Percentiles rank a stretch among this genome's conserved stretches.
Conservation (phyloP, 2,329 filamentous ascomycete species). For the Sporothrix schenckii region DNA sequence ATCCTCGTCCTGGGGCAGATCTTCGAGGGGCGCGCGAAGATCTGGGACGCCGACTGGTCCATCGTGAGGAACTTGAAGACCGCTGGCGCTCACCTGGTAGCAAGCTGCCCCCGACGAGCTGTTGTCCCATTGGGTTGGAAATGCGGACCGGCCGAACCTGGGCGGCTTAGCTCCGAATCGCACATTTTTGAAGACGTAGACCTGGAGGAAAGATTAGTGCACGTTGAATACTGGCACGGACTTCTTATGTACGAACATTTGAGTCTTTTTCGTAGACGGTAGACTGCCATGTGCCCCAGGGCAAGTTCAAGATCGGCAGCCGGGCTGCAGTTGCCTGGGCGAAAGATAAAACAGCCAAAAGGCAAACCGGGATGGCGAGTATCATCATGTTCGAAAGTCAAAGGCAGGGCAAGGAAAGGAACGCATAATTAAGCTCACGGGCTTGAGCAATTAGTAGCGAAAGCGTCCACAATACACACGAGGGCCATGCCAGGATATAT, state of each 20-base stretch:
- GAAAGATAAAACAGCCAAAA: neutral
- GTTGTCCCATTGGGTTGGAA: conserved; percentile 4
- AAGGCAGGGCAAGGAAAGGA: too few relatives aligned
- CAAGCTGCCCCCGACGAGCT: conserved; percentile 6
- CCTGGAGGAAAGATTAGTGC: neutral
- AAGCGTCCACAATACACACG: too few relatives aligned
- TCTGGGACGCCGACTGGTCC: neutral
- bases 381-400: conserved; percentile 3
- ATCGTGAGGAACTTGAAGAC: conserved; percentile 3
- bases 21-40: neutral
- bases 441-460: too few relatives aligned
- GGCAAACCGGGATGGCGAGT: neutral
- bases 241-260: neutral
- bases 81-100: conserved; percentile 5
- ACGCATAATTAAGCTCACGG: too few relatives aligned
- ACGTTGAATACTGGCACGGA: neutral
- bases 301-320: neutral
- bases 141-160: conserved; percentile 4
- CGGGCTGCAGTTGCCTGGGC: neutral
- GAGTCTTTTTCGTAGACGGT: conserved; percentile 10
- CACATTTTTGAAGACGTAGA: conserved; percentile 9
- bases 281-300: conserved; percentile 2
- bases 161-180: conserved; percentile 8
- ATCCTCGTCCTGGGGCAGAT: conserved; percentile 5
- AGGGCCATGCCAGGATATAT: too few relatives aligned